phyloP scores from a whole-genome alignment of 179 eudicot species.

The Heliamphora pulchella region DNA sequence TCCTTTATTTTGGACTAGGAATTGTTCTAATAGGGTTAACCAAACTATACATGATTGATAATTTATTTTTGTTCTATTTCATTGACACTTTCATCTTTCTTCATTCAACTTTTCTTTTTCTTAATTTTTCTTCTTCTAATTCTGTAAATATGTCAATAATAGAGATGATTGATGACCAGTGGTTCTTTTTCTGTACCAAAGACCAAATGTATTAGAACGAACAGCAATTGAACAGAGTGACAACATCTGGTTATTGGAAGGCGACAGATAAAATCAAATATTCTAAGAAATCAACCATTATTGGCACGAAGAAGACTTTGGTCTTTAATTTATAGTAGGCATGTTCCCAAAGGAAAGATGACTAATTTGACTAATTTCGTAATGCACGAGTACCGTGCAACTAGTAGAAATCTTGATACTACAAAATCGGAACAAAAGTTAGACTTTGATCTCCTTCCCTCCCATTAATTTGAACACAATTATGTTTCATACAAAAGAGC shows the following conservation, averaged over 20 bases:
- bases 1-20: too few relatives aligned
- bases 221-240: slow-evolving; percentile 80
- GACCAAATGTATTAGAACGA: slow-evolving; percentile 91
- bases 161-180: slow-evolving; percentile 61
- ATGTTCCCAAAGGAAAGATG: slow-evolving; percentile 84
- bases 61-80: too few relatives aligned
- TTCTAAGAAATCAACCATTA: slow-evolving; percentile 30
- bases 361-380: slow-evolving; percentile 93
- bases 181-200: slow-evolving; percentile 93
- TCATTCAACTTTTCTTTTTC: too few relatives aligned
- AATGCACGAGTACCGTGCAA: slow-evolving; percentile 86
- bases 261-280: slow-evolving; percentile 83
- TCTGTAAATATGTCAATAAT: slow-evolving; percentile 61
- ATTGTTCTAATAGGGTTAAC: too few relatives aligned
- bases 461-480: neutral
- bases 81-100: too few relatives aligned
- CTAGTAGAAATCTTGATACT: slow-evolving; percentile 66
- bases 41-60: too few relatives aligned
- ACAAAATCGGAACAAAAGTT: slow-evolving; percentile 86
- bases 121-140: too few relatives aligned
- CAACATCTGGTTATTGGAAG: slow-evolving; percentile 83
- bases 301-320: slow-evolving; percentile 93
- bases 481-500: neutral
- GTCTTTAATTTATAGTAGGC: slow-evolving; percentile 79
- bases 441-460: neutral